phyloP scores from a whole-genome alignment of 768 basidiomycete species.

The Mycena metata region DNA sequence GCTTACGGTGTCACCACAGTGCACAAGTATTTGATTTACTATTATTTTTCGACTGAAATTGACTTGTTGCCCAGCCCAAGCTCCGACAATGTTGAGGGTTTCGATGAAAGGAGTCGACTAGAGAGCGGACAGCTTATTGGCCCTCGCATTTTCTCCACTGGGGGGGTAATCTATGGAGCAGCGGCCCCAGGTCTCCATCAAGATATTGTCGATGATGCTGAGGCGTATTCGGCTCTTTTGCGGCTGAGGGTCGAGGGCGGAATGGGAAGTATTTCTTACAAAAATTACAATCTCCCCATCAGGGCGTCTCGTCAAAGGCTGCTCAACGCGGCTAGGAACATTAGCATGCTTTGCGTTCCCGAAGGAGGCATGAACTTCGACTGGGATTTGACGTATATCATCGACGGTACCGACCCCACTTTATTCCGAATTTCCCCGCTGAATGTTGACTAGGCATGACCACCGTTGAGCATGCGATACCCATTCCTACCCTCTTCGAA shows the following conservation, averaged over 20 bases:
- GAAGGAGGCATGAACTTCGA: slow-evolving; percentile 87
- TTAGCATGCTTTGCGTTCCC: slow-evolving; percentile 80
- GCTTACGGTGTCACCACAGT: slow-evolving; percentile 83
- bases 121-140: slow-evolving; percentile 79
- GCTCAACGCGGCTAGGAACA: slow-evolving; percentile 68
- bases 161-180: slow-evolving; percentile 74
- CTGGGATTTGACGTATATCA: slow-evolving; percentile 84
- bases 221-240: slow-evolving; percentile 74
- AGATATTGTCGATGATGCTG: slow-evolving; percentile 70
- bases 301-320: slow-evolving; percentile 76
- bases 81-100: slow-evolving; percentile 70
- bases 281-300: slow-evolving; percentile 80
- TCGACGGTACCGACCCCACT: slow-evolving; percentile 67
- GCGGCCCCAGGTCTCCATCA: slow-evolving; percentile 63
- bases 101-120: slow-evolving; percentile 74
- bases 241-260: slow-evolving; percentile 83
- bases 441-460: slow-evolving; percentile 71
- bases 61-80: slow-evolving; percentile 64
- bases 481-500: slow-evolving; percentile 74
- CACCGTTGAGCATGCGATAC: slow-evolving; percentile 79
- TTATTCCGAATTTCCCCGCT: neutral
- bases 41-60: neutral
- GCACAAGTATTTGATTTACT: slow-evolving; percentile 69
- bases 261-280: slow-evolving; percentile 78
- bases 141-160: slow-evolving; percentile 80